These are phyloP conservation scores for Nectriaceae sp. DNA, from an alignment of 2,329 filamentous ascomycete species.

Conservation along the genomic window DNA sequence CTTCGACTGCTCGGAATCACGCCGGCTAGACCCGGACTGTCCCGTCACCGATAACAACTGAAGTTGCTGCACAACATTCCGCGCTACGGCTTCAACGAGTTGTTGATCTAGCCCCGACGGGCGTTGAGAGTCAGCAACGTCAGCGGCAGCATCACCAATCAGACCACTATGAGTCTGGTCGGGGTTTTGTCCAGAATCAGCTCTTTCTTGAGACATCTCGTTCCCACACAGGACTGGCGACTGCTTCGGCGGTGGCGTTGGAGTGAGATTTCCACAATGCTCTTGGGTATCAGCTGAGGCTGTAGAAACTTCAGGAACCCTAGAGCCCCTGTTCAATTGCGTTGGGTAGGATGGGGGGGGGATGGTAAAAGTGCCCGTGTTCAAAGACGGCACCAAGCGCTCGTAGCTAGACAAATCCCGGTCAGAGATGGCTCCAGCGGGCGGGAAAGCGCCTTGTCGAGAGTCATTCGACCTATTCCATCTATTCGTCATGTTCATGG, in stretches of 20 bases:
- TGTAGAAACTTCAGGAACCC: background rate
- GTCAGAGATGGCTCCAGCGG: background rate
- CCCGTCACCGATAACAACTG: constrained; percentile 39
- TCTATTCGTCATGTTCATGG: background rate
- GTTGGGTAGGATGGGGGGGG: too few species aligned
- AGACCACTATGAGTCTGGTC: too few species aligned
- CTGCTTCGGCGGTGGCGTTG: too few species aligned
- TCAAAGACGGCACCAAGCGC: background rate
- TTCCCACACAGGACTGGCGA: too few species aligned
- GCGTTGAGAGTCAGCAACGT: constrained; percentile 25
- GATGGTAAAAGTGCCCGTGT: background rate
- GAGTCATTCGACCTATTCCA: background rate
- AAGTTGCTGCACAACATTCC: constrained; percentile 47
- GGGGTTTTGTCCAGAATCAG: too few species aligned
- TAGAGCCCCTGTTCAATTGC: too few species aligned
- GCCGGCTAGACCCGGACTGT: background rate
- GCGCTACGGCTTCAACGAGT: constrained; percentile 46
- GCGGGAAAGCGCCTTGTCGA: background rate
- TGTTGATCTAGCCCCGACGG: constrained; percentile 38
- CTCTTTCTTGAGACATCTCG: too few species aligned
- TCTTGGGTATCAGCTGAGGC: background rate
- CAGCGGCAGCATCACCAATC: constrained; percentile 15
- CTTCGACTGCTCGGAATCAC: background rate
- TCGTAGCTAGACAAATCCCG: background rate
- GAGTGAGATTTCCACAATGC: background rate